A percentile compares a stretch with the other conserved stretches of the same genome.
phyloP scores from a whole-genome alignment of 1,284 basidiomycete genomes.

The Anthracocystis walkeri region DNA sequence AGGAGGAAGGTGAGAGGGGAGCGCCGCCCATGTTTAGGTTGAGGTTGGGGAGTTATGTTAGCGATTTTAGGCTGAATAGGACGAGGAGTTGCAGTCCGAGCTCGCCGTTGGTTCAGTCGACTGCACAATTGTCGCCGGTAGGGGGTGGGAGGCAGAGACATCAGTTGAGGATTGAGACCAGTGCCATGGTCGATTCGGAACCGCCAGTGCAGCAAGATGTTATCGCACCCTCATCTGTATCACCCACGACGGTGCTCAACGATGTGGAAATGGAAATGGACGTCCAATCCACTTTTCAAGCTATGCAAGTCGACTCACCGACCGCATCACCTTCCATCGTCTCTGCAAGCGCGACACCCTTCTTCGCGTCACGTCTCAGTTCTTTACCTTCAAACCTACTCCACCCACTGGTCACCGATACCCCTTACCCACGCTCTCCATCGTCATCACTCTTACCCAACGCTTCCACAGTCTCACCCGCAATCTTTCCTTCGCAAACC shows the following conservation, averaged over 20 bases:
- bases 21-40: constrained; percentile 26
- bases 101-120: constrained; percentile 4
- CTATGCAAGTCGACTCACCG: constrained; percentile 46
- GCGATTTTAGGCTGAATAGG: constrained; percentile 19
- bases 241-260: not conserved
- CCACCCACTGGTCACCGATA: constrained; percentile 15
- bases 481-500: constrained; percentile 12
- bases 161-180: constrained; percentile 24
- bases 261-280: constrained; percentile 39
- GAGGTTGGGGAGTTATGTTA: constrained; percentile 29
- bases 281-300: constrained; percentile 32
- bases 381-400: constrained; percentile 15
- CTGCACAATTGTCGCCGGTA: constrained; percentile 16
- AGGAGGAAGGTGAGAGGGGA: constrained; percentile 22
- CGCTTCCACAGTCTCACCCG: constrained; percentile 10
- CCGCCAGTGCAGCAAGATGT: not conserved
- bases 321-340: constrained; percentile 18
- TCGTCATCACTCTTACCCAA: constrained; percentile 1
- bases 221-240: not conserved
- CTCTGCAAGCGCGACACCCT: not conserved
- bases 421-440: constrained; percentile 18
- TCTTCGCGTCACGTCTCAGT: constrained; percentile 11
- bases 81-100: constrained; percentile 15
- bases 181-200: not conserved
- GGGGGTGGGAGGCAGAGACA: constrained; percentile 13